Conservation (phyloP, 805 yeast genomes). For the Yamadazyma philogaea region DNA sequence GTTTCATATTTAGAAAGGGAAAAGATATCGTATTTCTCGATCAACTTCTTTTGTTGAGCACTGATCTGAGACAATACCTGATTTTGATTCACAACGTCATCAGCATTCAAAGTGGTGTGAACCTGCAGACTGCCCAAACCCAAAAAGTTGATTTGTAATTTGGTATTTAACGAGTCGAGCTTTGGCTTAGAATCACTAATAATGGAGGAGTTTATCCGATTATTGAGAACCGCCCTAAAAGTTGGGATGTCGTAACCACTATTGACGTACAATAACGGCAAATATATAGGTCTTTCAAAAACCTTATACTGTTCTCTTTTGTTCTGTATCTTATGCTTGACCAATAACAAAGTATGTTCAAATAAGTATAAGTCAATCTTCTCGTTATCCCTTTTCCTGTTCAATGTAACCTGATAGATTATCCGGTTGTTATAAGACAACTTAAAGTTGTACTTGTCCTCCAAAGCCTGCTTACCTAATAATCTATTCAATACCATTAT, state of each 20-base stretch:
- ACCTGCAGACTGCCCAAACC: slow-evolving; percentile 55
- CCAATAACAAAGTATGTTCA: slow-evolving; percentile 84
- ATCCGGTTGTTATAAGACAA: slow-evolving; percentile 80
- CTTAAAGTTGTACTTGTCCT: slow-evolving; percentile 83
- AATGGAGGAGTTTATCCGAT: slow-evolving; percentile 34
- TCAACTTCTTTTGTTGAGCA: slow-evolving; percentile 71
- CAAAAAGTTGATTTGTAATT: slow-evolving; percentile 49
- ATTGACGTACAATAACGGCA: slow-evolving; percentile 70
- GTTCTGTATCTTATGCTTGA: slow-evolving; percentile 79
- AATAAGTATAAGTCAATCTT: slow-evolving; percentile 82
- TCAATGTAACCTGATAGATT: slow-evolving; percentile 70
- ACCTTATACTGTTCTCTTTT: slow-evolving; percentile 91
- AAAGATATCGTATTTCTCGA: slow-evolving; percentile 73
- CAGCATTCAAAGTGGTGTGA: slow-evolving; percentile 51
- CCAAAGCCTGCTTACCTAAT: slow-evolving; percentile 68
- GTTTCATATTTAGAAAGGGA: slow-evolving; percentile 73
- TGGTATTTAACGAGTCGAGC: slow-evolving; percentile 23
- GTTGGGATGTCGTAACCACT: slow-evolving; percentile 78
- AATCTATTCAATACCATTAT: slow-evolving; percentile 65
- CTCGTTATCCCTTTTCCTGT: slow-evolving; percentile 68
- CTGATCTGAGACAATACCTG: slow-evolving; percentile 77
- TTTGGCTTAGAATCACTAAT: slow-evolving; percentile 33
- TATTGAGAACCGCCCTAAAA: slow-evolving; percentile 41
- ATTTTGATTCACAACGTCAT: slow-evolving; percentile 61
- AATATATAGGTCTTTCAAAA: slow-evolving; percentile 81